Evolutionary conservation across 2,329 filamentous ascomycete genomes (phyloP).

Genomic region (Exophiala calicioides): DNA sequence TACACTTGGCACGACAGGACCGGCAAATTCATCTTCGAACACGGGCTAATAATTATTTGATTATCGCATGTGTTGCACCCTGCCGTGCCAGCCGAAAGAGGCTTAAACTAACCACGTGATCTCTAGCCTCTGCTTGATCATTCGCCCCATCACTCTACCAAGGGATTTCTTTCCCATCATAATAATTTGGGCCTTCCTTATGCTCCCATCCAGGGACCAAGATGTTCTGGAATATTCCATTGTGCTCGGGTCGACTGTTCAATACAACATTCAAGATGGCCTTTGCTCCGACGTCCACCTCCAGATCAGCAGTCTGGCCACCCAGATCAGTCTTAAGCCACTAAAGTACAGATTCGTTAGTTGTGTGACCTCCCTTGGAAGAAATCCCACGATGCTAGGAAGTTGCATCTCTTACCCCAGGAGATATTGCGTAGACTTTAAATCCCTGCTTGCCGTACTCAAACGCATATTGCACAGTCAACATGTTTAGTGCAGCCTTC

Average conservation of each 20-base stretch:
- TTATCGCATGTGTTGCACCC: too few species aligned
- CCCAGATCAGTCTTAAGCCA: conserved; percentile 38
- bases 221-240: conserved; percentile 52
- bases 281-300: conserved; percentile 41
- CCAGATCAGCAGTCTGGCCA: conserved; percentile 44
- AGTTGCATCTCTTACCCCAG: conserved; percentile 34
- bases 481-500: conserved; percentile 52
- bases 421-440: conserved; percentile 43
- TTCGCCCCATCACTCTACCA: too few species aligned
- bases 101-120: too few species aligned
- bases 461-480: conserved; percentile 48
- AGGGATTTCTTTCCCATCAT: conserved; percentile 34
- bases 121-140: too few species aligned
- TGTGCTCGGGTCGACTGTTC: conserved; percentile 41
- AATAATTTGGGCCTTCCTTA: conserved; percentile 37
- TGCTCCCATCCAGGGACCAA: conserved; percentile 39
- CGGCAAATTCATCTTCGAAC: too few species aligned
- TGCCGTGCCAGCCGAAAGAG: too few species aligned
- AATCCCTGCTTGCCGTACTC: conserved; percentile 44
- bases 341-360: neutral
- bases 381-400: neutral
- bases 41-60: too few species aligned
- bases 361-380: too few species aligned
- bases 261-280: conserved; percentile 49
- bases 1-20: too few species aligned